Evolutionary conservation across 257 asterid genomes (phyloP).

Genomic region (Agastache rugosa): DNA sequence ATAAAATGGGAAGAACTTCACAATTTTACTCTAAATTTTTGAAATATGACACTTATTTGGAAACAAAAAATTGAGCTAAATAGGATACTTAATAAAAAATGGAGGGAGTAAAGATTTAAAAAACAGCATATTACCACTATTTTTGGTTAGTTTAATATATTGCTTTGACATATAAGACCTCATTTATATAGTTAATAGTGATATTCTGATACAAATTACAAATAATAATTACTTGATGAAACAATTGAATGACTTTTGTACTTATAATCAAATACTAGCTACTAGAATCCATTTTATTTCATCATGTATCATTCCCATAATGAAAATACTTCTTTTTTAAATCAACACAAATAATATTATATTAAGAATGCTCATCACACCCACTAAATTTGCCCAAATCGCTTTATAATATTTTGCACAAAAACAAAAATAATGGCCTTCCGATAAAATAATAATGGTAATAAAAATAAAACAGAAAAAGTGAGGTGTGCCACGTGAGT

Average conservation of each 20-base stretch:
- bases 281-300: too few species aligned
- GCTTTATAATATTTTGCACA: not conserved
- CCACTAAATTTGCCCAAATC: not conserved
- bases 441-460: not conserved
- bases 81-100: too few species aligned
- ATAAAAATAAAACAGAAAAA: not conserved
- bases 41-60: too few species aligned
- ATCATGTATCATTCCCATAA: not conserved
- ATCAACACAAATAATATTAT: too few species aligned
- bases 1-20: too few species aligned
- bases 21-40: too few species aligned
- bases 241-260: not conserved
- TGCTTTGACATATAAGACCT: too few species aligned
- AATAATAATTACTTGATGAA: not conserved
- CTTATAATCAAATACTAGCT: not conserved
- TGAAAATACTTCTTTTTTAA: not conserved
- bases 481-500: constrained; percentile 51
- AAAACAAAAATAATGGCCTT: not conserved
- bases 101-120: too few species aligned
- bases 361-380: not conserved
- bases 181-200: too few species aligned
- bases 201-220: too few species aligned
- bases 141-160: not conserved
- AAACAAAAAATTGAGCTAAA: too few species aligned
- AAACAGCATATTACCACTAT: not conserved